Evolutionary conservation across 2,329 filamentous ascomycete genomes (phyloP), one percentile per base, ranked within the genome.

Genomic region (Plenodomus tracheiphilus): DNA sequence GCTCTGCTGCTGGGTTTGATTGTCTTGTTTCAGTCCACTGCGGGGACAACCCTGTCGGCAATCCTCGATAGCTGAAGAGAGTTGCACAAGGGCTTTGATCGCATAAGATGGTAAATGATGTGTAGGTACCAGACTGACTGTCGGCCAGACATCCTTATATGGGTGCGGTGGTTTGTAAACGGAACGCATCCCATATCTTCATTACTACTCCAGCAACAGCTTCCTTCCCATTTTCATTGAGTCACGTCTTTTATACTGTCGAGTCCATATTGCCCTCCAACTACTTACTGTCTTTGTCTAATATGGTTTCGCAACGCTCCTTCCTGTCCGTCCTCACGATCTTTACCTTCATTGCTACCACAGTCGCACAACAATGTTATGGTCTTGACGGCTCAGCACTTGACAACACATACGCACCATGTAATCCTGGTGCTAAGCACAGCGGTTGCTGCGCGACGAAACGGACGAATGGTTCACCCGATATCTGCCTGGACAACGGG

Each of bases 391-490:
- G 69, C 19, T 55, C 52, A 32, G 47, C 53, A 47, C 63, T 70
- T 36, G 62, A 69, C 49, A 46, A 53, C 20, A 56, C 59, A 28
- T 70, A 59, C 41, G 59, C 50, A n/a, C 61, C 66, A 44, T 71
- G 69, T 46, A 66, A 67, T 32, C 51, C 64, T 3, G 47, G 37
- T 21, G 58, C 65, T 15, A 59, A 60, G 35, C 65, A 69, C 39
- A 69, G 65, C 43, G 67, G 64, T 21, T 71, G 68, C 51, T 71
- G 69, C 51, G 66, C 69, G 16, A 64, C 58, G 32, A 58, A 64
- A 21, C 47, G 52, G 16, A 34, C 59, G 6, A 30, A 52, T n/a
- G 60, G 62, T 20, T 48, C 56, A 32, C 46, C 47, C 25, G 69
- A 71, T 37, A 51, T 71, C 10, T 71, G 69, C 35, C 50, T 71